Evolutionary conservation across 2,329 filamentous ascomycete species (phyloP), one percentile per base, ranked within the genome.

Genomic region (Phialemoniopsis sp.): DNA sequence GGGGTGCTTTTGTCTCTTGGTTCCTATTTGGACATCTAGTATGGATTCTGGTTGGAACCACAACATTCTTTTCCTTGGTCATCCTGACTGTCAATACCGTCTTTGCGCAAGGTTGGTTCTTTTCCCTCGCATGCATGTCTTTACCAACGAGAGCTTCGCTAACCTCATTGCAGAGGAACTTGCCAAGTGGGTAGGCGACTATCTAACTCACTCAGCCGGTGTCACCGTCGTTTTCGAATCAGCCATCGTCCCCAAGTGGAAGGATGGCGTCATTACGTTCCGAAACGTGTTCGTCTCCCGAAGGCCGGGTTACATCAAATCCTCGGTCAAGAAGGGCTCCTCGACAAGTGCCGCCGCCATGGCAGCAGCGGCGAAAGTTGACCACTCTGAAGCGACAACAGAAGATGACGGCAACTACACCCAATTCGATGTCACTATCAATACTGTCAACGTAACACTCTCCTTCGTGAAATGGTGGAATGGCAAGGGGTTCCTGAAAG

Each of bases 381-480:
- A 61, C 6, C 70, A 72, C 13, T 67, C 67, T 13, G 70, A 73
- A 21, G 62, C 67, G 2, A 57, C 62, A 29, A 39, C 40, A 2
- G 47, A 47, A 15, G 90, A 97, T 55, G 91, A 97, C 56, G 89
- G 87, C 14, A 98, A 98, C 57, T 98, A 97, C 60, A 96, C 90
- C 0, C 93, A 98, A 51, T 98, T 96, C 52, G 93, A 98, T 55
- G 72, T 98, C 13, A 95, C 89, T 0, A 88, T 98, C 43, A 88
- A 93, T 46, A 94, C 88, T 1, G 88, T 98, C 45, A 95, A 98
- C 55, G 91, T 98, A 32, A 97, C 91, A 0, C 63, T 98, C 18
- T 98, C 93, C 0, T 97, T 98, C 52, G 76, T 89, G n/a, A 97
- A 96, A 58, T 98, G 93, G 93, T 94, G 95, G 80, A 97, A 95